phyloP scores from a whole-genome alignment of 192 early-diverging fungal genomes.

The Pilobolus umbonatus region DNA sequence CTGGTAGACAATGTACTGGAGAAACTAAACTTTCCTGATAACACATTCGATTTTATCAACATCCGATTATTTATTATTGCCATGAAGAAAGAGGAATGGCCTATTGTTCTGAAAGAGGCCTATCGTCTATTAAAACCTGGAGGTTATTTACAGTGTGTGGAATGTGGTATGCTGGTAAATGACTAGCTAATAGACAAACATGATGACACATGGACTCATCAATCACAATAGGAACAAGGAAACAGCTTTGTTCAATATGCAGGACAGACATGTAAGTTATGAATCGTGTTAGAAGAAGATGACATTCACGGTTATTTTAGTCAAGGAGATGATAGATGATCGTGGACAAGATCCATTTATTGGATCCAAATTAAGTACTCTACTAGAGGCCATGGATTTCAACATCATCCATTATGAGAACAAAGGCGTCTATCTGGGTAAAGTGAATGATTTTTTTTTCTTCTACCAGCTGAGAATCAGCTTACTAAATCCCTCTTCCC shows the following conservation, averaged over 20 bases:
- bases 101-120: conserved; percentile 3
- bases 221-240: conserved; percentile 13
- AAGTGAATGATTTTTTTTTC: not conserved
- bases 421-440: conserved; percentile 4
- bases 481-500: not conserved
- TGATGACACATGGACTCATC: not conserved
- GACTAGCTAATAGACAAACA: too few species aligned
- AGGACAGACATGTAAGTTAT: not conserved
- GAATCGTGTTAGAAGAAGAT: not conserved
- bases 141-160: conserved; percentile 26
- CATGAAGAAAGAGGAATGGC: conserved; percentile 17
- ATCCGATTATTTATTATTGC: conserved; percentile 13
- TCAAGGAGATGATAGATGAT: conserved; percentile 5
- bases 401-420: conserved; percentile 10
- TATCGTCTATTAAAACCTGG: conserved; percentile 20
- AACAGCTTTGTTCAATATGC: conserved; percentile 2
- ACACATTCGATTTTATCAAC: conserved; percentile 22
- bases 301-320: conserved; percentile 3
- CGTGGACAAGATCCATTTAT: conserved; percentile 24
- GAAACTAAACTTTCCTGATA: conserved; percentile 6
- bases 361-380: conserved; percentile 3
- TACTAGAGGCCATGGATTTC: conserved; percentile 11
- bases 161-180: conserved; percentile 25
- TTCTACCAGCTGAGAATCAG: not conserved
- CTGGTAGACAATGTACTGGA: conserved; percentile 15